phyloP scores from a whole-genome alignment of 1,284 basidiomycete species.

The Veloporphyrellus conicus region DNA sequence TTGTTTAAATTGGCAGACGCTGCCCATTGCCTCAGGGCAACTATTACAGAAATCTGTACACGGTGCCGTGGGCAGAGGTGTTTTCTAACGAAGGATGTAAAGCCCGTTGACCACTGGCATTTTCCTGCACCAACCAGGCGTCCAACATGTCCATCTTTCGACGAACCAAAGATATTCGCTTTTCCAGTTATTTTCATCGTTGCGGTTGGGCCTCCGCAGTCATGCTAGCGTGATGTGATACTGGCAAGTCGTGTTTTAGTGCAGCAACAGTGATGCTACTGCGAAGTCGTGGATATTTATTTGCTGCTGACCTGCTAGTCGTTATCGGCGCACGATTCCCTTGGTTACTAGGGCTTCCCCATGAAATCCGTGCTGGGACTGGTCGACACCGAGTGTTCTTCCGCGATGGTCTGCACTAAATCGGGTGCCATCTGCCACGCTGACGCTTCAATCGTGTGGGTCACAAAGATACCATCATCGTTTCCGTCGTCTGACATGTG shows the following conservation, averaged over 20 bases:
- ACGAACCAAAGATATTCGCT: background rate
- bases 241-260: background rate
- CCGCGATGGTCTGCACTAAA: background rate
- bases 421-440: background rate
- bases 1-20: too few species aligned
- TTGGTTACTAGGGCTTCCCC: background rate
- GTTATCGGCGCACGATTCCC: background rate
- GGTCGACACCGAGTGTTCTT: background rate
- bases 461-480: background rate
- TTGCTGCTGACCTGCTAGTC: background rate
- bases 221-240: background rate
- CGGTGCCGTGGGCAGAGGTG: too few species aligned
- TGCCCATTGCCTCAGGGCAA: too few species aligned
- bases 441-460: background rate
- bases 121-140: too few species aligned
- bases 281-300: background rate
- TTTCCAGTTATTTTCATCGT: background rate
- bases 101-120: too few species aligned
- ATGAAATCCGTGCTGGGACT: background rate
- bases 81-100: too few species aligned
- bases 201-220: background rate
- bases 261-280: too few species aligned
- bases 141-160: too few species aligned
- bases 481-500: background rate
- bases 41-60: too few species aligned